These are phyloP conservation scores for Tuber aestivum DNA, from an alignment of 495 filamentous ascomycete species.

Conservation along the genomic window DNA sequence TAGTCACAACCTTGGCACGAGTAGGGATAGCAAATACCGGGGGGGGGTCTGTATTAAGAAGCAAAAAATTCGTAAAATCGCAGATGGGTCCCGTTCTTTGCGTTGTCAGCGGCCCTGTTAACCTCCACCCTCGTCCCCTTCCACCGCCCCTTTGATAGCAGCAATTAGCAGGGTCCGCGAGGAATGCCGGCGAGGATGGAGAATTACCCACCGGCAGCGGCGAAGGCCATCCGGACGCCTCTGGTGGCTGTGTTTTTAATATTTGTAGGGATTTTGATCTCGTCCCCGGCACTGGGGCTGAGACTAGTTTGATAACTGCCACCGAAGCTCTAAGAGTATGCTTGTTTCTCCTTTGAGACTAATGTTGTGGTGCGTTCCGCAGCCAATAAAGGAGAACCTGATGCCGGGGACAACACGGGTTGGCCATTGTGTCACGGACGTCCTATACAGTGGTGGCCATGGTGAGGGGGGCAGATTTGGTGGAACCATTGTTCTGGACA, in stretches of 20 bases:
- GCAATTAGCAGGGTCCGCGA: conserved; percentile 9
- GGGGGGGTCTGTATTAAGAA: no score
- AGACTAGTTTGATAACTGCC: conserved; percentile 61
- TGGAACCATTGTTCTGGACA: no score
- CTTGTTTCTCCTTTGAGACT: conserved; percentile 49
- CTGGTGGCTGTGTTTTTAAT: conserved; percentile 60
- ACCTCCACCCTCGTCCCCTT: no score
- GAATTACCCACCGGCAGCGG: conserved; percentile 63
- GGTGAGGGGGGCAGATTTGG: no score
- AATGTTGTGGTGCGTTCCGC: conserved; percentile 56
- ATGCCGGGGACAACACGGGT: conserved; percentile 39
- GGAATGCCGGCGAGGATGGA: conserved; percentile 51
- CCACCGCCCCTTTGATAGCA: no score
- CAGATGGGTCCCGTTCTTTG: no score
- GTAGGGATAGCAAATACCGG: no score
- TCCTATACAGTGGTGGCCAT: no score
- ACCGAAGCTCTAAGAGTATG: conserved; percentile 53
- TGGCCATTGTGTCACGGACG: conserved; percentile 49
- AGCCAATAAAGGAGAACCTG: conserved; percentile 44
- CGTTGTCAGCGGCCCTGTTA: no score
- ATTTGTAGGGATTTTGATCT: conserved; percentile 51
- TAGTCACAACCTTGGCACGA: no score
- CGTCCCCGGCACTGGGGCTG: conserved; percentile 52
- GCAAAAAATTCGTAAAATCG: no score
- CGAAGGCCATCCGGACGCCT: conserved; percentile 54